phyloP scores from a whole-genome alignment of 2,329 filamentous ascomycete genomes.

The Colletotrichum godetiae region DNA sequence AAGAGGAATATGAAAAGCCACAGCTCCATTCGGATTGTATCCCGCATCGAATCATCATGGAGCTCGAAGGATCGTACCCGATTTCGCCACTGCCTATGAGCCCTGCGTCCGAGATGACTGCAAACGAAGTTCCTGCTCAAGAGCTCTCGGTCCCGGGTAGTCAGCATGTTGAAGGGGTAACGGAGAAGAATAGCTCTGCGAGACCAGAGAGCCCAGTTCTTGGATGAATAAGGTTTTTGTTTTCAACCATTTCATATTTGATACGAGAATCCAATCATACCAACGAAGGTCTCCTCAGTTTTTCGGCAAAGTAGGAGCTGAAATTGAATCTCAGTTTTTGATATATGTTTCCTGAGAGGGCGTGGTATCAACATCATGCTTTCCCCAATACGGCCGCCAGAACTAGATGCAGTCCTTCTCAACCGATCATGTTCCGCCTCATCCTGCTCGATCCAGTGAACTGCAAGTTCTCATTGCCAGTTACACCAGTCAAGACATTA shows the following conservation, averaged over 20 bases:
- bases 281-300: background rate
- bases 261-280: background rate
- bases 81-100: background rate
- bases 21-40: background rate
- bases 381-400: background rate
- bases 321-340: background rate
- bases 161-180: background rate
- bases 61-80: constrained; percentile 2
- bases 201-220: background rate
- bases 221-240: background rate
- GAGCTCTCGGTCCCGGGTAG: background rate
- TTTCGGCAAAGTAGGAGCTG: background rate
- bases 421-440: constrained; percentile 31
- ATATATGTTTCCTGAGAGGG: background rate
- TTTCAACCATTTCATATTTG: background rate
- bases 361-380: constrained; percentile 9
- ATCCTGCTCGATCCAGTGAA: constrained; percentile 43
- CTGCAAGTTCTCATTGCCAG: constrained; percentile 59
- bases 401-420: background rate
- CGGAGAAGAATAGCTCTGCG: background rate
- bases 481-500: constrained; percentile 59
- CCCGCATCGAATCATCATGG: background rate
- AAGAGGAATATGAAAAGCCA: background rate
- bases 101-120: background rate
- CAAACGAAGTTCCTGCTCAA: background rate